Conservation (phyloP, 2,329 filamentous ascomycete genomes). For the Emergomyces pasteurianus region DNA sequence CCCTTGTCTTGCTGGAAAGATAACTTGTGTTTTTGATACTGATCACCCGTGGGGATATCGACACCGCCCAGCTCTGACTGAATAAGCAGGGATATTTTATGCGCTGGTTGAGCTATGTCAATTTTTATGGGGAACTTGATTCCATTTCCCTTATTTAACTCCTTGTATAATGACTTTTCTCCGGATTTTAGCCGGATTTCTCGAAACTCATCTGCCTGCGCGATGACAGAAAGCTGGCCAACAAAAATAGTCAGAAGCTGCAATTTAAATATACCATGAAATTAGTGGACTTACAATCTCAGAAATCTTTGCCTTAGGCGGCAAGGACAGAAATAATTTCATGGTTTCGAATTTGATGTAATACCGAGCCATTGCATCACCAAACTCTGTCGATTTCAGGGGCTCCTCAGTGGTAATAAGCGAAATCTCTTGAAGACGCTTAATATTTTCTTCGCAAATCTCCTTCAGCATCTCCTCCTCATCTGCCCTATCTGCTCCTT, state of each 20-base stretch:
- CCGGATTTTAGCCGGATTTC: constrained; percentile 58
- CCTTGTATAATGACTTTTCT: constrained; percentile 59
- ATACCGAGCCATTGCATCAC: constrained; percentile 71
- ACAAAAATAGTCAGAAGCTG: neutral
- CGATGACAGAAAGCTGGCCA: constrained; percentile 50
- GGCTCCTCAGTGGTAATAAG: constrained; percentile 41
- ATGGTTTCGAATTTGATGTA: constrained; percentile 72
- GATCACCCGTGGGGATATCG: constrained; percentile 50
- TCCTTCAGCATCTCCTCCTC: constrained; percentile 55
- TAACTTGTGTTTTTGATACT: constrained; percentile 41
- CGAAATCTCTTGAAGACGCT: constrained; percentile 47
- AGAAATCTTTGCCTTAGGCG: constrained; percentile 48
- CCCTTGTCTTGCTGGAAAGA: constrained; percentile 50
- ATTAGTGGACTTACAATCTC: constrained; percentile 48
- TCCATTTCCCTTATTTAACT: constrained; percentile 55
- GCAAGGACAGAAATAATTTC: constrained; percentile 54
- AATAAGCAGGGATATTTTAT: constrained; percentile 69
- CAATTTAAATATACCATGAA: neutral
- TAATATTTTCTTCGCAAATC: constrained; percentile 59
- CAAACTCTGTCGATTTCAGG: constrained; percentile 58
- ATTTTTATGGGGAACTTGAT: constrained; percentile 62
- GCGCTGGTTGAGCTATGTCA: constrained; percentile 50
- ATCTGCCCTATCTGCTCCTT: constrained; percentile 36
- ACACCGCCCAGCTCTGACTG: constrained; percentile 60
- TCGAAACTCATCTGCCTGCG: constrained; percentile 59